A percentile compares a stretch with the other conserved stretches of the same genome.
Conservation (phyloP, 352 stramenopile genomes). For the Phytophthora uliginosa region DNA sequence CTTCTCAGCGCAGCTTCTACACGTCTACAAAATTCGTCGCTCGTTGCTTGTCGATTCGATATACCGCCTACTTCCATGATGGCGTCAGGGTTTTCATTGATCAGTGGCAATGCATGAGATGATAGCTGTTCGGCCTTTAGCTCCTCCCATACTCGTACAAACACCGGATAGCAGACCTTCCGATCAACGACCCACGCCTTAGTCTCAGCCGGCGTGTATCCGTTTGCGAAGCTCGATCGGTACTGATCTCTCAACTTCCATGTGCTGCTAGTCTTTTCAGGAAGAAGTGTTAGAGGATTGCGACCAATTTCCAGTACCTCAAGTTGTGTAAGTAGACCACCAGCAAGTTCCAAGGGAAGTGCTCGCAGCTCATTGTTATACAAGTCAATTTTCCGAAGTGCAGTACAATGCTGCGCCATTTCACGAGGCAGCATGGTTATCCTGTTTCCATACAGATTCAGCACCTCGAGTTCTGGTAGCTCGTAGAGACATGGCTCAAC, state of each 20-base stretch:
- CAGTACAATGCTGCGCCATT: conserved; percentile 37
- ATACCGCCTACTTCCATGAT: not conserved
- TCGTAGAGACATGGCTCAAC: conserved; percentile 64
- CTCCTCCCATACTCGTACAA: conserved; percentile 62
- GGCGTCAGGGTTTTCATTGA: not conserved
- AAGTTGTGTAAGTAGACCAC: conserved; percentile 57
- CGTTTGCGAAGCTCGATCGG: conserved; percentile 52
- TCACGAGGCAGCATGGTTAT: conserved; percentile 58
- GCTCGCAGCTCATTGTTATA: conserved; percentile 68
- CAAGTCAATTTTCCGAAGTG: conserved; percentile 68
- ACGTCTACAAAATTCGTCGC: conserved; percentile 54
- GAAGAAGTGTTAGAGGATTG: conserved; percentile 66
- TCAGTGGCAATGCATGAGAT: not conserved
- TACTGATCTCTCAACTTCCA: conserved; percentile 73
- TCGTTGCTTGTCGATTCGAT: conserved; percentile 15
- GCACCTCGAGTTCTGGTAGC: conserved; percentile 56
- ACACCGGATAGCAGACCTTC: conserved; percentile 57
- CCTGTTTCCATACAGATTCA: conserved; percentile 65
- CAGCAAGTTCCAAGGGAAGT: conserved; percentile 62
- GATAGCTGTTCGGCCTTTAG: not conserved
- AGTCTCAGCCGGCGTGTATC: conserved; percentile 62
- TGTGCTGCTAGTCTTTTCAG: conserved; percentile 71
- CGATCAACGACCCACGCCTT: conserved; percentile 64
- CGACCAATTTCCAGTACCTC: conserved; percentile 65
- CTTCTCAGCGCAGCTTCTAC: conserved; percentile 44